Evolutionary conservation across 805 yeast genomes (phyloP), one percentile per base, ranked within the genome.

Genomic region (Priceomyces castillae): DNA sequence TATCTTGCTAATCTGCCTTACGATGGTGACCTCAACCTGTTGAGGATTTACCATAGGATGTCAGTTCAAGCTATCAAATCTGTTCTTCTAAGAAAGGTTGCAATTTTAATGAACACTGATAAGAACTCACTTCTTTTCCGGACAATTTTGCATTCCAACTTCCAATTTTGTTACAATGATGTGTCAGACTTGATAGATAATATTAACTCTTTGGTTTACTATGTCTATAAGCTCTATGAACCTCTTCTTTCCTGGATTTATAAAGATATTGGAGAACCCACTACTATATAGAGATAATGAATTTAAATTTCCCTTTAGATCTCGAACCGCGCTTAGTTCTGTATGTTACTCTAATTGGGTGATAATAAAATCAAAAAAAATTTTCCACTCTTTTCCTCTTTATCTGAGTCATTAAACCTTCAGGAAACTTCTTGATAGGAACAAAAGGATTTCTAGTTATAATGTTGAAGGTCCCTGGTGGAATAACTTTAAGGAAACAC

Each of bases 281-380:
- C 26, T 20, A 22, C 18, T 25, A n/a, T 17, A 15, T 31, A 33
- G 36, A 14, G 36, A 14, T 33, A 14, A 33, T 14, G 37, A 18
- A 30, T 18, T 30, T 39, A 16, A 17, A 14, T 19, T 18, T 30
- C 12, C 20, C 11, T 33, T 11, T 58, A 54, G 73, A 67, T 65
- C 61, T 59, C 49, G 52, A 41, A 65, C 71, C 73, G 73, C 73
- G 73, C 70, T 62, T 65, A 64, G 46, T 34, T 14, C 36, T 25
- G 35, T 25, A 46, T 43, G 46, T 49, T 53, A 50, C 56, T 46
- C 26, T 41, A 47, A 53, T 62, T 64, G 64, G 70, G 53, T 51
- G 57, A 58, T 59, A 61, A 54, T 58, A 33, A 16, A 17, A 17
- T 4, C 12, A 17, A 33, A 37, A 23, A 37, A 37, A 37, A 37